These are phyloP conservation scores for Aurinia saxatilis DNA, from an alignment of 345 rosid species.

Conservation along the genomic window DNA sequence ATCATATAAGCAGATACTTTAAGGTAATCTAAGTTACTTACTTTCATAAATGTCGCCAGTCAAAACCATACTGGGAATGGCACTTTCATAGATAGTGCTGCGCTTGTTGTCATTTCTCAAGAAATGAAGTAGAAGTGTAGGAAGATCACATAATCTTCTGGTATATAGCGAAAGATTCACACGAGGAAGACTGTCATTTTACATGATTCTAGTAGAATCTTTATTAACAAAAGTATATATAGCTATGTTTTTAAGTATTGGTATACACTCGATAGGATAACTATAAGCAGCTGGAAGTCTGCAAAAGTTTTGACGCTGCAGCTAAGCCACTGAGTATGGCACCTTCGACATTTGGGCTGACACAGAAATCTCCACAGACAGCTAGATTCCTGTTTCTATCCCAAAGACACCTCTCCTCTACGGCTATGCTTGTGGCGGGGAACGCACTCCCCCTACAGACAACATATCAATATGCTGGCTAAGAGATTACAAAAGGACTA, in stretches of 20 bases:
- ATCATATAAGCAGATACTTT: not conserved
- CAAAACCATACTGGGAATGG: not conserved
- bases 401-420: constrained; percentile 74
- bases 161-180: too few species aligned
- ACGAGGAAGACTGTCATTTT: not conserved
- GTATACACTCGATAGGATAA: not conserved
- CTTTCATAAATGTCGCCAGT: not conserved
- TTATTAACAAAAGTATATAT: not conserved
- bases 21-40: not conserved
- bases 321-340: constrained; percentile 75
- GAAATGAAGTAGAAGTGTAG: not conserved
- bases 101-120: not conserved
- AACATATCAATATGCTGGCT: constrained; percentile 4
- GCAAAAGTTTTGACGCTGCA: constrained; percentile 59
- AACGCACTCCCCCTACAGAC: constrained; percentile 79
- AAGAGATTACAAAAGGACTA: not conserved
- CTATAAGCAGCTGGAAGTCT: constrained; percentile 37
- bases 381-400: constrained; percentile 46
- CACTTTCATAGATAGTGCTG: not conserved
- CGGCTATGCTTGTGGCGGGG: constrained; percentile 60
- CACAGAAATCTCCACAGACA: constrained; percentile 83
- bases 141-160: too few species aligned
- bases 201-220: constrained; percentile 7
- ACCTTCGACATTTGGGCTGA: constrained; percentile 75
- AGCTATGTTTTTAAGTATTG: not conserved